Evolutionary conservation across 2,329 filamentous ascomycete species (phyloP).

Genomic region (Amauroascus verrucosus): DNA sequence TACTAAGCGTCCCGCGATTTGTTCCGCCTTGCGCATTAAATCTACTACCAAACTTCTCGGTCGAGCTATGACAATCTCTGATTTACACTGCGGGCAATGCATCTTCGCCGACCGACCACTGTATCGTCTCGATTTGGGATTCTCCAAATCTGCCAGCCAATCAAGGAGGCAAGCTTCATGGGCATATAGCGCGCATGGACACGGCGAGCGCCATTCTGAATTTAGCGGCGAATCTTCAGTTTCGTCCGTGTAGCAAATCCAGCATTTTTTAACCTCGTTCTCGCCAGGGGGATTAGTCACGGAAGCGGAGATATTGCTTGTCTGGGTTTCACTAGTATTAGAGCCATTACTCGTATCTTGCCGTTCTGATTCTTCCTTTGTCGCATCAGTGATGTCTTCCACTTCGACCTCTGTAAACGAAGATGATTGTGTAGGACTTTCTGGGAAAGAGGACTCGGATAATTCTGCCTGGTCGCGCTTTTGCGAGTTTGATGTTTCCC

Average conservation of each 20-base stretch:
- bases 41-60: constrained; percentile 64
- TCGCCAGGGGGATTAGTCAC: constrained; percentile 16
- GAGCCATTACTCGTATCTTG: constrained; percentile 2
- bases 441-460: constrained; percentile 25
- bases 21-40: constrained; percentile 50
- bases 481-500: background rate
- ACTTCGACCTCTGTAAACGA: constrained; percentile 10
- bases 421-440: constrained; percentile 15
- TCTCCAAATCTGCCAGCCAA: constrained; percentile 87
- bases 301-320: constrained; percentile 13
- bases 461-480: background rate
- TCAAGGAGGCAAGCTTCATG: constrained; percentile 83
- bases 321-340: constrained; percentile 1
- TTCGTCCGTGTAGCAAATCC: constrained; percentile 60
- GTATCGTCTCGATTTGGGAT: constrained; percentile 43
- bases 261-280: constrained; percentile 46
- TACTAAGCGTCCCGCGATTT: constrained; percentile 48
- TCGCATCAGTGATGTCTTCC: background rate
- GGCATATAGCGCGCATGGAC: constrained; percentile 78
- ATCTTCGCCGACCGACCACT: constrained; percentile 51
- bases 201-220: constrained; percentile 72
- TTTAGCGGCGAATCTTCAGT: constrained; percentile 51
- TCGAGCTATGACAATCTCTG: constrained; percentile 63
- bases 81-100: constrained; percentile 81
- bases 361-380: constrained; percentile 12